Percentiles rank a stretch among this genome's conserved stretches.
These are phyloP conservation scores for Beauveria caledonica DNA, from an alignment of 2,329 filamentous ascomycete species.

Conservation along the genomic window DNA sequence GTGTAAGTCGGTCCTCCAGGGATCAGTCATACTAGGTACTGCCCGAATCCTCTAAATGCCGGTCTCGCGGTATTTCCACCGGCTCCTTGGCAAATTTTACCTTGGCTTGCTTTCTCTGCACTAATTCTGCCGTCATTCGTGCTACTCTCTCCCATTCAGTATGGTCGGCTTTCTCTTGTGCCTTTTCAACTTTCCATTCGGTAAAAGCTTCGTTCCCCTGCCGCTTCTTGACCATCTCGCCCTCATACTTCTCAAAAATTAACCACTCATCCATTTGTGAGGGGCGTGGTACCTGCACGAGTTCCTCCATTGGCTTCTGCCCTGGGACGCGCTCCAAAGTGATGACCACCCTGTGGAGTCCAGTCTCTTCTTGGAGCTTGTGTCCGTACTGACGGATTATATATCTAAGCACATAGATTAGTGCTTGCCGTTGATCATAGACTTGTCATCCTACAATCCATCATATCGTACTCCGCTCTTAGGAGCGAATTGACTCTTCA, in stretches of 20 bases:
- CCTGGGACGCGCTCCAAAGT: conserved; percentile 35
- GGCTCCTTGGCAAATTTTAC: neutral
- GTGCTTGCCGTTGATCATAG: neutral
- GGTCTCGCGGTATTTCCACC: neutral
- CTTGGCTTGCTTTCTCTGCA: conserved; percentile 11
- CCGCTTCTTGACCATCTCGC: conserved; percentile 30
- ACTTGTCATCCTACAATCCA: conserved; percentile 39
- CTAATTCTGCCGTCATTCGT: conserved; percentile 19
- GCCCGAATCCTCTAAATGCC: neutral
- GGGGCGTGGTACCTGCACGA: conserved; percentile 40
- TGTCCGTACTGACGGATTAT: conserved; percentile 39
- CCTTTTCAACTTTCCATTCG: conserved; percentile 31
- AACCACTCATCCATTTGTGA: conserved; percentile 50
- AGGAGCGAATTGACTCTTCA: conserved; percentile 45
- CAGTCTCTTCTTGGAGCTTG: conserved; percentile 30
- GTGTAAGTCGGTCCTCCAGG: neutral
- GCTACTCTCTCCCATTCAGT: conserved; percentile 21
- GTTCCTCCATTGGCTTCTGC: conserved; percentile 34
- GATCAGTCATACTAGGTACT: too few relatives aligned
- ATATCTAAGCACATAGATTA: conserved; percentile 30
- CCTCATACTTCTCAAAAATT: conserved; percentile 40
- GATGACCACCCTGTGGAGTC: conserved; percentile 36
- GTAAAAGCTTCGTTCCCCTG: conserved; percentile 32
- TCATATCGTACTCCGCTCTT: conserved; percentile 47
- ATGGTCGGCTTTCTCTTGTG: conserved; percentile 21